A percentile compares a stretch with the other conserved stretches of the same genome.
These are phyloP conservation scores for Zalaria sp. DNA, from an alignment of 2,329 filamentous ascomycete species.

Conservation along the genomic window DNA sequence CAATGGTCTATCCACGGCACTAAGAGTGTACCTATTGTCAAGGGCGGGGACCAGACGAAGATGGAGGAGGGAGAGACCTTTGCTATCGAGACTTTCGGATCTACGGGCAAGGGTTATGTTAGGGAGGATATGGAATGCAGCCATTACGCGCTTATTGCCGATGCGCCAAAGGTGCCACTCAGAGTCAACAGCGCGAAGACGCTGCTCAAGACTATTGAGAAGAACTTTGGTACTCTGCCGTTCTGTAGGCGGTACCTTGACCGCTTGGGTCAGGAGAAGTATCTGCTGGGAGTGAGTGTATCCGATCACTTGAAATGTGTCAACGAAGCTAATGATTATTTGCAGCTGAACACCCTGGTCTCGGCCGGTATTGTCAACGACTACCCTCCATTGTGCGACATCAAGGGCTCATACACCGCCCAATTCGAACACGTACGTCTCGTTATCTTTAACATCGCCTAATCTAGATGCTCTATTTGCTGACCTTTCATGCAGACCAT, in stretches of 20 bases:
- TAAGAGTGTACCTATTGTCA: slow-evolving; percentile 43
- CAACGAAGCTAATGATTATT: slow-evolving; percentile 5
- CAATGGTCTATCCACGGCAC: slow-evolving; percentile 42
- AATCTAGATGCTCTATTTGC: not conserved
- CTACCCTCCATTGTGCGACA: slow-evolving; percentile 43
- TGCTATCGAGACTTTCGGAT: slow-evolving; percentile 45
- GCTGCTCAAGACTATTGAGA: slow-evolving; percentile 43
- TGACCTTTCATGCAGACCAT: slow-evolving; percentile 19
- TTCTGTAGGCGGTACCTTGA: slow-evolving; percentile 51
- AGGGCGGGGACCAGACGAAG: slow-evolving; percentile 32
- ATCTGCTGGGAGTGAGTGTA: slow-evolving; percentile 39
- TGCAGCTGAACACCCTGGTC: slow-evolving; percentile 44
- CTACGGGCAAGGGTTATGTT: slow-evolving; percentile 36
- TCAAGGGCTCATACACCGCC: slow-evolving; percentile 46
- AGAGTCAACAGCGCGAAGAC: slow-evolving; percentile 39
- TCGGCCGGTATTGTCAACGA: slow-evolving; percentile 42
- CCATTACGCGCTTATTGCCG: slow-evolving; percentile 20
- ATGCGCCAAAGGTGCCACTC: slow-evolving; percentile 22
- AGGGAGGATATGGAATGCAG: slow-evolving; percentile 30
- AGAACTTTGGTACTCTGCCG: slow-evolving; percentile 48
- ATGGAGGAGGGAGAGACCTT: slow-evolving; percentile 48
- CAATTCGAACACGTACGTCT: slow-evolving; percentile 46
- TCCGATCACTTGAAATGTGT: not conserved
- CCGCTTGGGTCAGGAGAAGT: slow-evolving; percentile 45
- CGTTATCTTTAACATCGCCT: not conserved